Evolutionary conservation across 2,329 filamentous ascomycete species (phyloP), one percentile per base, ranked within the genome.

Genomic region (Penicillium oxalicum): DNA sequence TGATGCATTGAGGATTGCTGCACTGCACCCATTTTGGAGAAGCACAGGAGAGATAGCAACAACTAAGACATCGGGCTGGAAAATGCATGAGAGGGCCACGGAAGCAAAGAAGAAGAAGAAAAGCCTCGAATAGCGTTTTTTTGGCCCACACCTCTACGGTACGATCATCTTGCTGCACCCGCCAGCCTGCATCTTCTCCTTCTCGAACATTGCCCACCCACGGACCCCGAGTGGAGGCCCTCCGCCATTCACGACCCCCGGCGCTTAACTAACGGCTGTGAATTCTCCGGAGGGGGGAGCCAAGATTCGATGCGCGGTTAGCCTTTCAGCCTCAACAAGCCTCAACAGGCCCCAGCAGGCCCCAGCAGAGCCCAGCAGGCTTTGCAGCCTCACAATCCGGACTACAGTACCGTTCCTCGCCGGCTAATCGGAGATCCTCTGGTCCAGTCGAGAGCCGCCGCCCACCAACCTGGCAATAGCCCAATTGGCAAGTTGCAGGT

Each of bases 231-330:
- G 33, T 25, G 25, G 34, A 45, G 29, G 40, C 40, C 29, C 7
- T 32, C 29, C 29, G 11, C 40, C 32, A 24, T 43, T 27, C 40
- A 43, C 28, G 29, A 32, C 40, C 29, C 40, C 48, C 53, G 43
- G 58, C 58, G 58, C 56, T 58, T 59, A 60, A 58, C 53, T 47
- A 59, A n/a, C 51, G 56, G 58, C 40, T 52, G 37, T 53, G 50
- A 56, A 59, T 54, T 51, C 53, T 54, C 55, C 56, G 55, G 44
- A 49, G 34, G 40, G 39, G 44, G 50, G 50, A 52, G 50, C 52
- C 51, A 51, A 50, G 12, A 45, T 47, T 18, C 51, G 44, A 49
- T 47, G 52, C 54, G 54, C 50, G 54, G 54, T 42, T 49, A 46
- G 43, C 32, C 48, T 52, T 51, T 59, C 58, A 60, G 58, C 58